phyloP scores from a whole-genome alignment of 129 eudicot species.

The Kitagawia praeruptora region DNA sequence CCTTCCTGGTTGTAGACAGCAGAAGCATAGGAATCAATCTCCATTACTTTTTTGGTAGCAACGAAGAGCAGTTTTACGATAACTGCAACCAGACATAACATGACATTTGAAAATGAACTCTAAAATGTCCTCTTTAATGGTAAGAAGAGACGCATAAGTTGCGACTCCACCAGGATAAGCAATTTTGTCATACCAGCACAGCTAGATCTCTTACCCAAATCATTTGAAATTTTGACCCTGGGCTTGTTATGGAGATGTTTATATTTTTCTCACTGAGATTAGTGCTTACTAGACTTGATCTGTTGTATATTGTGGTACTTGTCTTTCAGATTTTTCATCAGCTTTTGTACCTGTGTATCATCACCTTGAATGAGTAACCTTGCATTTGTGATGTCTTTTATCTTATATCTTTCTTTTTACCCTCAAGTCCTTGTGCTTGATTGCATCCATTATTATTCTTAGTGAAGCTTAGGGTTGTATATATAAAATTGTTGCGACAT shows the following conservation, averaged over 20 bases:
- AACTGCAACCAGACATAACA: too few relatives aligned
- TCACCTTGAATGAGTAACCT: not conserved
- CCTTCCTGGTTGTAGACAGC: too few relatives aligned
- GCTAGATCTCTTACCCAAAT: too few relatives aligned
- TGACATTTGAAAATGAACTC: too few relatives aligned
- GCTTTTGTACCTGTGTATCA: not conserved
- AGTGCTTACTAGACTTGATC: not conserved
- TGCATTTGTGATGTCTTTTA: not conserved
- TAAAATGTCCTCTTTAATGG: too few relatives aligned
- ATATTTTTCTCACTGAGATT: not conserved
- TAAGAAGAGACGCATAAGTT: too few relatives aligned
- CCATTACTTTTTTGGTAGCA: too few relatives aligned
- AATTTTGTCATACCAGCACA: too few relatives aligned
- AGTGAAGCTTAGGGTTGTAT: not conserved
- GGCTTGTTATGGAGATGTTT: not conserved
- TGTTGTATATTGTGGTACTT: not conserved
- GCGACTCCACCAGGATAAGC: too few relatives aligned
- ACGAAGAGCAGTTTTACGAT: too few relatives aligned
- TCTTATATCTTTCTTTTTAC: not conserved
- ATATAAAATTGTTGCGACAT: not conserved
- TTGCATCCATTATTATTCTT: not conserved
- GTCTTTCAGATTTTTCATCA: not conserved
- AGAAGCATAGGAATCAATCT: too few relatives aligned
- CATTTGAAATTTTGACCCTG: not conserved
- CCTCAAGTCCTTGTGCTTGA: not conserved